These are phyloP conservation scores for Kodamaea fungicola DNA, from an alignment of 1,139 yeast genomes.

Conservation along the genomic window DNA sequence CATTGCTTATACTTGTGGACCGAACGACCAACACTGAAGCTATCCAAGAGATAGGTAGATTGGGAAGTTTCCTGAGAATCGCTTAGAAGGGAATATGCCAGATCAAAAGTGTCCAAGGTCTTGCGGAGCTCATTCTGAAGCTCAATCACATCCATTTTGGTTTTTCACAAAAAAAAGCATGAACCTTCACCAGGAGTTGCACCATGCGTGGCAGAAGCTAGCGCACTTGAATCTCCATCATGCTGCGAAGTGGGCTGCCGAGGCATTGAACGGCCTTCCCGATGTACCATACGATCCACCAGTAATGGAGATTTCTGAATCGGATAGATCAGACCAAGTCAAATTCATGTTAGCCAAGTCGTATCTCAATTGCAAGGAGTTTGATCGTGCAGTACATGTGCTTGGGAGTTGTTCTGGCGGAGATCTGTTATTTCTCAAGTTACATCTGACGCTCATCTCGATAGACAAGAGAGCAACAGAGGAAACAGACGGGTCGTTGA, in stretches of 20 bases:
- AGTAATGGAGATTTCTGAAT: conserved; percentile 7
- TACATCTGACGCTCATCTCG: conserved; percentile 67
- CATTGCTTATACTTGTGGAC: conserved; percentile 31
- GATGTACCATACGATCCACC: conserved; percentile 14
- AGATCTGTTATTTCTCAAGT: conserved; percentile 57
- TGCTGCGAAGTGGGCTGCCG: conserved; percentile 80
- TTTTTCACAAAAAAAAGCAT: conserved; percentile 1
- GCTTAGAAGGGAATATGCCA: neutral
- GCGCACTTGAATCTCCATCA: conserved; percentile 53
- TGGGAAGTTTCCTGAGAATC: too few relatives aligned
- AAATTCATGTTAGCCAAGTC: conserved; percentile 61
- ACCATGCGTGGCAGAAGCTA: conserved; percentile 24
- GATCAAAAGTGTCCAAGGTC: neutral
- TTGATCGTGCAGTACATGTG: conserved; percentile 68
- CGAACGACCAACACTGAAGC: conserved; percentile 30
- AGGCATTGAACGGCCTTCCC: conserved; percentile 56
- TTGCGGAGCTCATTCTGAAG: conserved; percentile 4
- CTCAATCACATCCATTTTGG: neutral
- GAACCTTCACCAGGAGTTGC: conserved; percentile 22
- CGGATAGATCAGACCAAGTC: conserved; percentile 36
- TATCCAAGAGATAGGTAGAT: conserved; percentile 16
- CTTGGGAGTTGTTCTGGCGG: conserved; percentile 53
- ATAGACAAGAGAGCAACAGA: conserved; percentile 76
- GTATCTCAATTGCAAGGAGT: conserved; percentile 82
- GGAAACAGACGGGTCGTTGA: conserved; percentile 59